A percentile compares a stretch with the other conserved stretches of the same genome.
Evolutionary conservation across 148 eudicot genomes (phyloP).

Genomic region (Heliamphora exappendiculata): DNA sequence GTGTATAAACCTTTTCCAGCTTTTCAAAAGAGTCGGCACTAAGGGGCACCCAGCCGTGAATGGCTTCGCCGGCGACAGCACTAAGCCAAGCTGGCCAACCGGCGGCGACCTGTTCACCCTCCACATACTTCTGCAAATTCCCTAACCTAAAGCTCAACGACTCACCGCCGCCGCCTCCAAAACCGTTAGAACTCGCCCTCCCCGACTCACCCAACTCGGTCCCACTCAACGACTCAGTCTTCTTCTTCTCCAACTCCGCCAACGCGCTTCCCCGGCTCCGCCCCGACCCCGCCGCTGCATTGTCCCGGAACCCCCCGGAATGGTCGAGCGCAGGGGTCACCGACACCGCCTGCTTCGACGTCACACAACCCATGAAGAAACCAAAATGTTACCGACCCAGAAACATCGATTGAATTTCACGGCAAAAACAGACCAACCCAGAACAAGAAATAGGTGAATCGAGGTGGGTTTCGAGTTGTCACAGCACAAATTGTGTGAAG

Average conservation of each 20-base stretch:
- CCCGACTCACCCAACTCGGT: slow-evolving; percentile 51
- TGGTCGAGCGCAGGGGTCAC: slow-evolving; percentile 81
- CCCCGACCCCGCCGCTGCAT: slow-evolving; percentile 35
- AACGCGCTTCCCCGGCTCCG: slow-evolving; percentile 31
- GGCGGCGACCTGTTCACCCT: slow-evolving; percentile 86
- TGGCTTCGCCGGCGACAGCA: slow-evolving; percentile 94
- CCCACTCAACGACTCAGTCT: slow-evolving; percentile 39
- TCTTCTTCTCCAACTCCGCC: slow-evolving; percentile 37
- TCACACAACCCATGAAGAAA: slow-evolving; percentile 75
- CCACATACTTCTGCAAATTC: slow-evolving; percentile 70
- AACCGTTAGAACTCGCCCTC: slow-evolving; percentile 38
- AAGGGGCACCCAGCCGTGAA: slow-evolving; percentile 92
- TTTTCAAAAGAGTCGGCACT: slow-evolving; percentile 73
- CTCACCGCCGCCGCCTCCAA: slow-evolving; percentile 32
- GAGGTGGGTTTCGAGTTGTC: slow-evolving; percentile 2
- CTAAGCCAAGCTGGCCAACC: slow-evolving; percentile 99
- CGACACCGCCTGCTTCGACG: slow-evolving; percentile 76
- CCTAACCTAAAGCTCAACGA: slow-evolving; percentile 83
- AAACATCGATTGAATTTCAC: slow-evolving; percentile 1
- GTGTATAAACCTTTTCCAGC: slow-evolving; percentile 62
- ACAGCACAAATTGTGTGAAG: background rate
- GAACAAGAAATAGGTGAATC: slow-evolving; percentile 18
- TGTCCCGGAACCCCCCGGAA: slow-evolving; percentile 53
- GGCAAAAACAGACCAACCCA: slow-evolving; percentile 27
- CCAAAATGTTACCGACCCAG: slow-evolving; percentile 5